Evolutionary conservation across 495 filamentous ascomycete species (phyloP).

Genomic region (Penicillium egyptiacum): DNA sequence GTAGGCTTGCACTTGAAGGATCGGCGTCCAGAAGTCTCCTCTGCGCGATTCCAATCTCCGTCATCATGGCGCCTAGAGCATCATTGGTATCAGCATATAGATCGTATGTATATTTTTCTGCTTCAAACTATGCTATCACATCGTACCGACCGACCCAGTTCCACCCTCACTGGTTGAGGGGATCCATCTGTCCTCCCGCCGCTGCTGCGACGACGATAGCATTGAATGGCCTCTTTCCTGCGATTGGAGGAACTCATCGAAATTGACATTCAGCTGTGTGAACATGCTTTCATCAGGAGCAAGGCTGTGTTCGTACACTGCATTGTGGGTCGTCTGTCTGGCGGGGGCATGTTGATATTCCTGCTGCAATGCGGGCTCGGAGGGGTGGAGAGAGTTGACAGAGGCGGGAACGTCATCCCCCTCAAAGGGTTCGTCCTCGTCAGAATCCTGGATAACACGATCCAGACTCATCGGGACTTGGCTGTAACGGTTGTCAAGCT

Average conservation of each 20-base stretch:
- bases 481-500: background rate
- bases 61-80: conserved; percentile 38
- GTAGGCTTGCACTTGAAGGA: conserved; percentile 18
- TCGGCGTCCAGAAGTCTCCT: conserved; percentile 39
- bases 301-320: conserved; percentile 8
- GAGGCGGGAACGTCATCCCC: conserved; percentile 31
- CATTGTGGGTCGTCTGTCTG: conserved; percentile 14
- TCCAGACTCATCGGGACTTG: conserved; percentile 32
- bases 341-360: conserved; percentile 19
- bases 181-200: conserved; percentile 44
- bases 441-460: conserved; percentile 53
- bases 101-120: background rate
- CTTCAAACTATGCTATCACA: background rate
- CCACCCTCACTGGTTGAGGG: conserved; percentile 27
- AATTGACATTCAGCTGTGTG: conserved; percentile 34
- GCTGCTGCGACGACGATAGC: conserved; percentile 38
- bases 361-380: conserved; percentile 17
- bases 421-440: conserved; percentile 45
- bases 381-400: conserved; percentile 19
- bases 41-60: conserved; percentile 41
- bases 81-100: background rate
- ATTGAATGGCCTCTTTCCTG: conserved; percentile 23
- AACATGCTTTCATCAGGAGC: conserved; percentile 13
- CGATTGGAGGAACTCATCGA: conserved; percentile 44
- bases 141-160: conserved; percentile 40